Base-by-base conservation (phyloP, 2,329 filamentous ascomycete genomes). In the Colletotrichum orbiculare region DNA sequence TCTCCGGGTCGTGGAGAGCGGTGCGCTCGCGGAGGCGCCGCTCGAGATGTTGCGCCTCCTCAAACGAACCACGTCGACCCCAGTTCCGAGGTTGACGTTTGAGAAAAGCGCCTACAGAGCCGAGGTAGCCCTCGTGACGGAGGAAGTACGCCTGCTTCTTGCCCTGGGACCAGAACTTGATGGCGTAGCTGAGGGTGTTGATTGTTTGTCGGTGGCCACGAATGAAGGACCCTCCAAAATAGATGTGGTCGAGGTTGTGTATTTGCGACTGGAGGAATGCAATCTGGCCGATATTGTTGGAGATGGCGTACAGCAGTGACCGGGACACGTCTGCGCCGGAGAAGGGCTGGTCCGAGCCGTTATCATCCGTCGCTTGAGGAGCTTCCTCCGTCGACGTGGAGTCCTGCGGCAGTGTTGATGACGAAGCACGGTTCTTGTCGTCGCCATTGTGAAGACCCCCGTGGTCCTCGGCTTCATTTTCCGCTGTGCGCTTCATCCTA, bases 271-370 rank as follows among this genome's bases (percentile, higher is more conserved):
- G 96, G n/a, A 99, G 84, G 77, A 96, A 97, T 47, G 96, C 94
- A 71, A 99, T 97, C 81, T 99, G 96, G 13, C 96, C 96, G 69
- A 98, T 97, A 79, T 98, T 98, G 82, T 98, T 98, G 76, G 91
- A 95, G 71, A 98, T 93, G 33, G 96, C 96, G 78, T 97, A 99
- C 0, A 99, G 87, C 15, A 99, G 84, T 50, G 93, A 97, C 38
- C 95, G 86, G 33, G 93, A 96, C 69, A 99, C 93, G 77, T 99
- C 96, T 74, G 94, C 89, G 41, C 88, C 85, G 15, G 87, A 88
- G 78, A 97, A 98, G 3, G 81, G 74, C 15, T 76, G 69, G 48
- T 71, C 70, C 12, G 62, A 47, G 56, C 68, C 76, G 42, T 79
- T 77, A 41, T 39, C 59, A 55, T 57, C 57, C 35, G 58, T 55